A percentile compares a stretch with the other conserved stretches of the same genome.
Conservation (phyloP, 441 rosid species). For the Adansonia rubrostipa region DNA sequence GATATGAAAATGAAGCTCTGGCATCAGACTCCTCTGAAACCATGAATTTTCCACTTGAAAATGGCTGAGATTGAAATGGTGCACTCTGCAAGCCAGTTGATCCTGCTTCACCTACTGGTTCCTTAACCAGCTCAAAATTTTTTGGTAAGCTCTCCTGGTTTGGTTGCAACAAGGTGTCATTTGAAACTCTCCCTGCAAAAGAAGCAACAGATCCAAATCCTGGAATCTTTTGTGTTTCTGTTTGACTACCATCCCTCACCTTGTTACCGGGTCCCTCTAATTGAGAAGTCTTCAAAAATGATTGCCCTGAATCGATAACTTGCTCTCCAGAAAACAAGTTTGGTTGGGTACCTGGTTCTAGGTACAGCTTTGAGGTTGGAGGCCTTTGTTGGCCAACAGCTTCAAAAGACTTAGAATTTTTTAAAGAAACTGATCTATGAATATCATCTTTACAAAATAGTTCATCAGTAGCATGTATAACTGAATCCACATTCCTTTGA, state of each 20-base stretch:
- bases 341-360: conserved; percentile 42
- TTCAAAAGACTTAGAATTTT: conserved; percentile 39
- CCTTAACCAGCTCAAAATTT: conserved; percentile 41
- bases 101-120: conserved; percentile 36
- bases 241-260: conserved; percentile 29
- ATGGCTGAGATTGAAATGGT: conserved; percentile 51
- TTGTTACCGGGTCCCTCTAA: conserved; percentile 35
- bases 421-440: conserved; percentile 37
- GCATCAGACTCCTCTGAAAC: conserved; percentile 39
- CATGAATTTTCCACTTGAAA: conserved; percentile 46
- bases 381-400: conserved; percentile 41
- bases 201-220: conserved; percentile 45
- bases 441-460: conserved; percentile 18
- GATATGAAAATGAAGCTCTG: conserved; percentile 35
- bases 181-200: conserved; percentile 39
- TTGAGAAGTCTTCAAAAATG: conserved; percentile 38
- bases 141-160: conserved; percentile 37
- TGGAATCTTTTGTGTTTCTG: conserved; percentile 41
- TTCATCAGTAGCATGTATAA: conserved; percentile 30
- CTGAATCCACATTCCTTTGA: conserved; percentile 37
- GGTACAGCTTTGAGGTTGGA: conserved; percentile 35
- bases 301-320: conserved; percentile 46
- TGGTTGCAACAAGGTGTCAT: conserved; percentile 38
- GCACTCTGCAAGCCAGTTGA: conserved; percentile 43
- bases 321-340: conserved; percentile 31